These are phyloP conservation scores for Ogataea methanolica DNA, from an alignment of 805 yeast genomes.

Conservation along the genomic window DNA sequence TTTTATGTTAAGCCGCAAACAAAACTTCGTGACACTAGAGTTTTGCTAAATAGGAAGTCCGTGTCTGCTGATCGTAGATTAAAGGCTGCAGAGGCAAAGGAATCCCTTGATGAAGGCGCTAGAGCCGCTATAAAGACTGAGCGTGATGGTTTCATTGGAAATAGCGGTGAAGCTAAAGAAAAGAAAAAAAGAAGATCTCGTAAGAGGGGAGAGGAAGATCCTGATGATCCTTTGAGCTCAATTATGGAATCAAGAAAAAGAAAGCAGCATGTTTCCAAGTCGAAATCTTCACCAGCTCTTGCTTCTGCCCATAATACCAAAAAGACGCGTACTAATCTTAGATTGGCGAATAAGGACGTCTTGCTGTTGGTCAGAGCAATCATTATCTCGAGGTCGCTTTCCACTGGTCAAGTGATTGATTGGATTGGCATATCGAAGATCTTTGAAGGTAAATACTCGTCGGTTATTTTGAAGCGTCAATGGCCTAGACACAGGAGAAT, in stretches of 20 bases:
- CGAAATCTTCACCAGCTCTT: too few relatives aligned
- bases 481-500: slow-evolving; percentile 66
- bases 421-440: slow-evolving; percentile 57
- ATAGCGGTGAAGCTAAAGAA: background rate
- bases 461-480: slow-evolving; percentile 47
- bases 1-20: slow-evolving; percentile 5
- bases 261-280: slow-evolving; percentile 8
- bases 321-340: slow-evolving; percentile 19
- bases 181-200: slow-evolving; percentile 2
- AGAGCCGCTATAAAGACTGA: background rate
- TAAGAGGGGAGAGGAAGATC: slow-evolving; percentile 2
- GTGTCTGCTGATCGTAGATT: background rate
- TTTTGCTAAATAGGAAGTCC: too few relatives aligned
- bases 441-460: slow-evolving; percentile 36
- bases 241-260: slow-evolving; percentile 28
- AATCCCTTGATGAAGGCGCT: background rate
- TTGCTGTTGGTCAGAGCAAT: slow-evolving; percentile 58
- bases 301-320: slow-evolving; percentile 6
- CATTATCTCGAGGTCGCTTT: slow-evolving; percentile 61
- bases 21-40: too few relatives aligned
- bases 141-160: background rate
- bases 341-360: slow-evolving; percentile 36
- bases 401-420: slow-evolving; percentile 47
- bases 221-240: slow-evolving; percentile 23
- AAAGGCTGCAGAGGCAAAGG: background rate